Conservation (phyloP, 2,329 filamentous ascomycete species). For the Fusarium oxysporum region DNA sequence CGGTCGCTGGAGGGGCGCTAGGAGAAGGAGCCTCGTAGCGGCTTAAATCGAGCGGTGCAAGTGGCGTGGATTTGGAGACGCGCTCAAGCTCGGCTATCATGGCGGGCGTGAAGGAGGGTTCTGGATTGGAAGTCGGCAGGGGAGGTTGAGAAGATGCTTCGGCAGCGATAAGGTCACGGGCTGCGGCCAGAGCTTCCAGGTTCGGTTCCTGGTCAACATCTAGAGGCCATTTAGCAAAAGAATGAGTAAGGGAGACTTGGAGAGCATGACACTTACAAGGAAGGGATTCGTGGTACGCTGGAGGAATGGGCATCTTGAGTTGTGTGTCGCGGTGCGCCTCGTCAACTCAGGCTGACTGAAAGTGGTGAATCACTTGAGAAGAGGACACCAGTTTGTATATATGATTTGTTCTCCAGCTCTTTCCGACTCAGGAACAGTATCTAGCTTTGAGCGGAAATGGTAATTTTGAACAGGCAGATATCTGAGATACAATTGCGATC, state of each 20-base stretch:
- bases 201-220: constrained; percentile 85
- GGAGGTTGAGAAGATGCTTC: constrained; percentile 65
- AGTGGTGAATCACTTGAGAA: background rate
- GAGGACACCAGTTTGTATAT: background rate
- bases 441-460: background rate
- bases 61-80: constrained; percentile 59
- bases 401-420: background rate
- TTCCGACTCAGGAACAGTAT: background rate
- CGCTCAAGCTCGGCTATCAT: constrained; percentile 76
- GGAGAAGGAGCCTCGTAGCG: constrained; percentile 79
- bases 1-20: constrained; percentile 66
- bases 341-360: background rate
- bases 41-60: constrained; percentile 72
- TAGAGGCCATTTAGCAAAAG: constrained; percentile 52
- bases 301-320: constrained; percentile 45
- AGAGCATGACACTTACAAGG: constrained; percentile 69
- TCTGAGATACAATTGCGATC: background rate
- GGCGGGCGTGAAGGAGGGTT: constrained; percentile 72
- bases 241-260: background rate
- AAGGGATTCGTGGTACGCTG: constrained; percentile 77
- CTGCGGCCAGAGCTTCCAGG: constrained; percentile 70
- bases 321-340: constrained; percentile 9
- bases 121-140: constrained; percentile 64
- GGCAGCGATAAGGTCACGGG: constrained; percentile 74
- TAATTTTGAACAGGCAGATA: background rate